Base-by-base conservation (phyloP, 2,329 filamentous ascomycete genomes). In the Chaetomiaceae sp. region DNA sequence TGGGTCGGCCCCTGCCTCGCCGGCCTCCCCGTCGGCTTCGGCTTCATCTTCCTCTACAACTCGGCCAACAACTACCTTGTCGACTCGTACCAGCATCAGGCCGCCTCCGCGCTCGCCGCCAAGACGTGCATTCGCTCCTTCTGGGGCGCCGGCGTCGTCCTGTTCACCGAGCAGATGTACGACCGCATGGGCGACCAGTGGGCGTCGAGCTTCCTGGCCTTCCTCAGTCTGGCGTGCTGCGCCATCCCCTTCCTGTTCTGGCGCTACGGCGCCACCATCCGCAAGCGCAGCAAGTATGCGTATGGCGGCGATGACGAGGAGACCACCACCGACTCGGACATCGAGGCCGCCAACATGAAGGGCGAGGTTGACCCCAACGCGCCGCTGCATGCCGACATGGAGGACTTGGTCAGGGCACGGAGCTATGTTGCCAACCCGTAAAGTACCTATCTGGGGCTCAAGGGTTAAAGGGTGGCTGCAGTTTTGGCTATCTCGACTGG, bases 151-250 rank as follows among this genome's bases (percentile, higher is more conserved):
- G 77, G 70, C 1, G 81, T 83, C 1, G 87, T 92, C 0, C 76
- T 95, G 1, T 93, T 93, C 69, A 92, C 88, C 0, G 75, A 78
- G 57, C 87, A 92, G 67, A 92, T 93, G 87, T 90, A 89, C 67
- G 66, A 76, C 42, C 76, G 82, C 2, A 73, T 92, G 13, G 82
- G 82, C 8, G 76, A 89, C 66, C 82, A 89, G 65, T 92, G 88
- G 87, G 88, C 88, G 0, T 82, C 81, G 44, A 77, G 78, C 0
- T 73, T 93, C 9, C 70, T 93, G 8, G 87, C 79, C 0, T 91
- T 91, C 60, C 75, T 95, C 58, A 81, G 78, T 14, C 70, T 95
- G 5, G 85, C 80, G 0, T 95, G 89, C 71, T 95, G 89, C 65
- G 80, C 75, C 0, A 95, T 95, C 58, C 89, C 89, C 0, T 95